phyloP scores from a whole-genome alignment of 176 grass and related monocot genomes.

The Avena sativa region DNA sequence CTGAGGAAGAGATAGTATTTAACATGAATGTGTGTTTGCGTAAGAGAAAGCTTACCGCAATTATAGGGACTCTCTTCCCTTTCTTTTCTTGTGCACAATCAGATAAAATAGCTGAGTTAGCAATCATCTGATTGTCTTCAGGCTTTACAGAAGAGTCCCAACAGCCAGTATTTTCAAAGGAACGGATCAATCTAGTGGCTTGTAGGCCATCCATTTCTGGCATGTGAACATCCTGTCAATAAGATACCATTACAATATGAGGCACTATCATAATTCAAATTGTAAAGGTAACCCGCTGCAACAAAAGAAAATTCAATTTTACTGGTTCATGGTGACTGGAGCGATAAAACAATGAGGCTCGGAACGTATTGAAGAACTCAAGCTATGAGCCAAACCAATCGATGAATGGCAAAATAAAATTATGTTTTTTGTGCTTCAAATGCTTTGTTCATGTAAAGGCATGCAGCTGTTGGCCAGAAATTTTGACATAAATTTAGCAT shows the following conservation, averaged over 20 bases:
- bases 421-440: constrained; percentile 14
- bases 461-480: constrained; percentile 28
- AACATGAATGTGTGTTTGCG: constrained; percentile 7
- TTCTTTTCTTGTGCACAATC: constrained; percentile 43
- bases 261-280: constrained; percentile 17
- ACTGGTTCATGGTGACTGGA: constrained; percentile 9
- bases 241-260: constrained; percentile 23
- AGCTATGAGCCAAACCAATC: constrained; percentile 4
- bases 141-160: constrained; percentile 77
- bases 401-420: neutral
- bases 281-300: neutral
- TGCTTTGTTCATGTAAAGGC: constrained; percentile 4
- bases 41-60: constrained; percentile 65
- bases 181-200: constrained; percentile 90
- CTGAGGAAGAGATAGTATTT: neutral
- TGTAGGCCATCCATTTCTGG: constrained; percentile 95
- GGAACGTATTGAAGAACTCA: neutral
- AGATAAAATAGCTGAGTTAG: constrained; percentile 42
- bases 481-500: constrained; percentile 20
- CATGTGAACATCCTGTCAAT: constrained; percentile 89
- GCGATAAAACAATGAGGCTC: neutral
- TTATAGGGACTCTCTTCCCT: constrained; percentile 72
- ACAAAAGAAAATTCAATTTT: neutral
- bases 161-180: constrained; percentile 75
- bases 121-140: constrained; percentile 51